Percentiles rank a stretch among this genome's conserved stretches.
These are phyloP conservation scores for Trametes punicea DNA, from an alignment of 768 basidiomycete genomes.

Conservation along the genomic window DNA sequence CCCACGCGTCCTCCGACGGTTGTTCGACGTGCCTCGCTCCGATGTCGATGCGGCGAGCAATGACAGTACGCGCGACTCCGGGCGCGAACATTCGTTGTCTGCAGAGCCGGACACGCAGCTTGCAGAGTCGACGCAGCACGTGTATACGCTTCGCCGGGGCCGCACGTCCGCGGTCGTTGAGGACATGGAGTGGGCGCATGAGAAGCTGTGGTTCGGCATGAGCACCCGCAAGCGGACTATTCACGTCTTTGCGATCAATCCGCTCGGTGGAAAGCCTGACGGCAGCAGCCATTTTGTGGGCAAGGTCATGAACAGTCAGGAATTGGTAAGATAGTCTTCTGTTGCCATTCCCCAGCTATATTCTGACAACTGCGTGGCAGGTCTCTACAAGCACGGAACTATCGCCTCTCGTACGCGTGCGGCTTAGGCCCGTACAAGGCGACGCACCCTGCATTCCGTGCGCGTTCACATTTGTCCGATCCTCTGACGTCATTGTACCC, in stretches of 20 bases:
- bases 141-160: slow-evolving; percentile 72
- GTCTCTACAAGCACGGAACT: slow-evolving; percentile 53
- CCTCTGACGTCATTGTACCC: slow-evolving; percentile 36
- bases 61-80: background rate
- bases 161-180: slow-evolving; percentile 65
- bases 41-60: background rate
- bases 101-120: slow-evolving; percentile 1
- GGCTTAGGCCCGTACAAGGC: slow-evolving; percentile 26
- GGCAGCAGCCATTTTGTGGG: slow-evolving; percentile 57
- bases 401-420: slow-evolving; percentile 54
- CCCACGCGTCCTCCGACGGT: slow-evolving; percentile 20
- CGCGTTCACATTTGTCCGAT: slow-evolving; percentile 52
- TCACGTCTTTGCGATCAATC: slow-evolving; percentile 75
- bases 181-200: slow-evolving; percentile 47
- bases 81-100: background rate
- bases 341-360: background rate
- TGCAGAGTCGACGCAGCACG: slow-evolving; percentile 41
- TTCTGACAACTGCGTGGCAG: slow-evolving; percentile 29
- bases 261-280: slow-evolving; percentile 70
- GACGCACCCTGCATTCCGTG: slow-evolving; percentile 37
- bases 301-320: slow-evolving; percentile 50
- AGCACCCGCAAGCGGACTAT: slow-evolving; percentile 61
- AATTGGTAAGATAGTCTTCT: slow-evolving; percentile 39
- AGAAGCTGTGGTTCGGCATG: slow-evolving; percentile 68
- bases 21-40: background rate